A percentile compares a stretch with the other conserved stretches of the same genome.
These are phyloP conservation scores for Oryza brachyantha DNA, from an alignment of 176 grass and related monocot genomes.

Conservation along the genomic window DNA sequence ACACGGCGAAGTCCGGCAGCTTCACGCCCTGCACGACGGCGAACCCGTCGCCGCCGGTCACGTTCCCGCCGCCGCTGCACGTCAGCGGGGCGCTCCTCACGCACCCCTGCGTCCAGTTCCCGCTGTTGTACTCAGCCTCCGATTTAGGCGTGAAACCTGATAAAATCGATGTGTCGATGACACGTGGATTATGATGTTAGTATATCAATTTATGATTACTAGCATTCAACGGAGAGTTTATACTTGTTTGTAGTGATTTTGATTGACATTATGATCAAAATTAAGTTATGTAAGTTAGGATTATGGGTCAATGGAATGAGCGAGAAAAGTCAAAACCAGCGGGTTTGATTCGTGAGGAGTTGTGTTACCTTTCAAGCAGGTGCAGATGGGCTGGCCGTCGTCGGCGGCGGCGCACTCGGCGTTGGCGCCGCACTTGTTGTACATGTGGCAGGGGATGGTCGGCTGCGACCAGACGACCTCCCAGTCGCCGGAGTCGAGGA, in stretches of 20 bases:
- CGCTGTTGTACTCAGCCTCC: conserved; percentile 20
- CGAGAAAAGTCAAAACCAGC: not conserved
- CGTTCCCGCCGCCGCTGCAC: conserved; percentile 33
- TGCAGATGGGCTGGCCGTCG: conserved; percentile 31
- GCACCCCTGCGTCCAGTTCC: conserved; percentile 57
- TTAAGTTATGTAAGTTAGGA: not conserved
- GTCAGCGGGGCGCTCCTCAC: conserved; percentile 42
- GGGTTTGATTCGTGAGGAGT: not conserved
- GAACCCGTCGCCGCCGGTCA: conserved; percentile 39
- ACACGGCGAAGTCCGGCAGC: conserved; percentile 64
- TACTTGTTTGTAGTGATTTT: not conserved
- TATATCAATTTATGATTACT: too few relatives aligned
- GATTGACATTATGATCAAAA: not conserved
- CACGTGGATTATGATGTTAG: too few relatives aligned
- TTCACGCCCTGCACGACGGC: conserved; percentile 50
- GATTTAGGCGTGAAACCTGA: conserved; percentile 43
- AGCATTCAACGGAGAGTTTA: too few relatives aligned
- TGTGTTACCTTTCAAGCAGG: conserved; percentile 50
- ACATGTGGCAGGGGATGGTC: conserved; percentile 43
- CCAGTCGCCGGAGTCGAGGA: conserved; percentile 29
- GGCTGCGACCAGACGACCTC: conserved; percentile 62
- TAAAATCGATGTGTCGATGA: too few relatives aligned
- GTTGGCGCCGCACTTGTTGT: conserved; percentile 70
- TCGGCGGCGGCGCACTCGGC: conserved; percentile 37
- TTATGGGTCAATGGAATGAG: not conserved